Conservation (phyloP, 2,329 filamentous ascomycete genomes). For the Aspergillus sp. region DNA sequence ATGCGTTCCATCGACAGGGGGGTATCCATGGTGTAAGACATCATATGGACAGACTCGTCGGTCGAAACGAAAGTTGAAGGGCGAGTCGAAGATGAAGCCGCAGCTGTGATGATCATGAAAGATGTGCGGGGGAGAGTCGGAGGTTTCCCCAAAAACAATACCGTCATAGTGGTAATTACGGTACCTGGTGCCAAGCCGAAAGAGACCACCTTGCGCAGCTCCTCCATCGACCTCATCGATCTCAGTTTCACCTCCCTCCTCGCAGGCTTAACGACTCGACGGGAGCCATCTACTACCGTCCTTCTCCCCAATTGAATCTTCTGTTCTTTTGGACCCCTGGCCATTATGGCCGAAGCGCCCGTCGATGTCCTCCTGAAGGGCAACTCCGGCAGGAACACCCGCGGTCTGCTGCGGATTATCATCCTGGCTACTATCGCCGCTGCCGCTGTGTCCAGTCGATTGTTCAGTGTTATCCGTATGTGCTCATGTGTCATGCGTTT, state of each 20-base stretch:
- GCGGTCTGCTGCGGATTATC: constrained; percentile 80
- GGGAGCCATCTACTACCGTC: constrained; percentile 18
- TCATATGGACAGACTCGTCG: neutral
- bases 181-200: constrained; percentile 38
- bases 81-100: neutral
- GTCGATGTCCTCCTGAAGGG: constrained; percentile 69
- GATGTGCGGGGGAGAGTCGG: constrained; percentile 31
- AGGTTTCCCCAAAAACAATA: constrained; percentile 23
- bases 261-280: constrained; percentile 10
- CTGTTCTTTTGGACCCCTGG: constrained; percentile 29
- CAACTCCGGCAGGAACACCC: constrained; percentile 75
- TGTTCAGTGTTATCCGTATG: constrained; percentile 98
- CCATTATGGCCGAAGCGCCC: constrained; percentile 47
- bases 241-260: constrained; percentile 21
- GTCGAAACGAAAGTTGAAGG: neutral
- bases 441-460: constrained; percentile 85
- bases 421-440: constrained; percentile 90
- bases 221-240: constrained; percentile 20
- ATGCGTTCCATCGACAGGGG: constrained; percentile 33
- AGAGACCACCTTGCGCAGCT: constrained; percentile 46
- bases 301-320: constrained; percentile 22
- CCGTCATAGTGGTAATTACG: constrained; percentile 6
- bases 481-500: constrained; percentile 23
- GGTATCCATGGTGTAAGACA: constrained; percentile 25
- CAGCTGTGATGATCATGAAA: neutral